These are phyloP conservation scores for Epicoccum nigrum DNA, from an alignment of 2,329 filamentous ascomycete genomes.

Conservation along the genomic window DNA sequence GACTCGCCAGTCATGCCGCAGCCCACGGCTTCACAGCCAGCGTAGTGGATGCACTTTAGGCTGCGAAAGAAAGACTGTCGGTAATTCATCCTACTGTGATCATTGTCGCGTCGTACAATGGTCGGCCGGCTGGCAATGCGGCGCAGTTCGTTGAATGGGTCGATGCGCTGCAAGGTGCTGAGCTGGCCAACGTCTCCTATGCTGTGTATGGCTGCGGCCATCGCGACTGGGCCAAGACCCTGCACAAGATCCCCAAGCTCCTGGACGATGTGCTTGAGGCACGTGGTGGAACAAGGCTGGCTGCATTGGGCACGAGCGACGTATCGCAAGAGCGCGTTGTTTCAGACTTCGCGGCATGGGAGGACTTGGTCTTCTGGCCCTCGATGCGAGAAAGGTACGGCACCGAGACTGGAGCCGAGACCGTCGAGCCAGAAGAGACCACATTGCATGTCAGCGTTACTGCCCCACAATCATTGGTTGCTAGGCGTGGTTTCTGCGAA, in stretches of 20 bases:
- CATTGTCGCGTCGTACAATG: slow-evolving; percentile 52
- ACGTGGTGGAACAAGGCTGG: slow-evolving; percentile 39
- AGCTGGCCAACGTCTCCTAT: slow-evolving; percentile 45
- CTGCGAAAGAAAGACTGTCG: slow-evolving; percentile 42
- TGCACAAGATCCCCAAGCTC: slow-evolving; percentile 50
- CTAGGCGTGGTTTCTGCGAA: slow-evolving; percentile 47
- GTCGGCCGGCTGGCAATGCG: slow-evolving; percentile 52
- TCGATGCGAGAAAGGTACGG: slow-evolving; percentile 43
- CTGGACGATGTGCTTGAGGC: slow-evolving; percentile 41
- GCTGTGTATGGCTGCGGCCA: slow-evolving; percentile 52
- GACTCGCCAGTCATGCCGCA: slow-evolving; percentile 44
- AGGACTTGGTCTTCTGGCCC: slow-evolving; percentile 48
- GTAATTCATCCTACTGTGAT: slow-evolving; percentile 48
- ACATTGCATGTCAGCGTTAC: slow-evolving; percentile 42
- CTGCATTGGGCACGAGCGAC: slow-evolving; percentile 43
- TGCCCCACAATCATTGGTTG: slow-evolving; percentile 40
- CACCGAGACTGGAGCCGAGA: slow-evolving; percentile 28
- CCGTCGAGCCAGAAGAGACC: slow-evolving; percentile 32
- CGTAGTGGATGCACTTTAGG: slow-evolving; percentile 45
- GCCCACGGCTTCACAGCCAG: slow-evolving; percentile 47
- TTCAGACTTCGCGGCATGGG: slow-evolving; percentile 51
- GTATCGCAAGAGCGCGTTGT: slow-evolving; percentile 49
- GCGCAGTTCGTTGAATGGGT: slow-evolving; percentile 52
- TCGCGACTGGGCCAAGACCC: slow-evolving; percentile 51
- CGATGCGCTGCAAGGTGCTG: slow-evolving; percentile 31